These are phyloP conservation scores for Funneliformis caledonium DNA, from an alignment of 371 early-diverging fungal species.

Conservation along the genomic window DNA sequence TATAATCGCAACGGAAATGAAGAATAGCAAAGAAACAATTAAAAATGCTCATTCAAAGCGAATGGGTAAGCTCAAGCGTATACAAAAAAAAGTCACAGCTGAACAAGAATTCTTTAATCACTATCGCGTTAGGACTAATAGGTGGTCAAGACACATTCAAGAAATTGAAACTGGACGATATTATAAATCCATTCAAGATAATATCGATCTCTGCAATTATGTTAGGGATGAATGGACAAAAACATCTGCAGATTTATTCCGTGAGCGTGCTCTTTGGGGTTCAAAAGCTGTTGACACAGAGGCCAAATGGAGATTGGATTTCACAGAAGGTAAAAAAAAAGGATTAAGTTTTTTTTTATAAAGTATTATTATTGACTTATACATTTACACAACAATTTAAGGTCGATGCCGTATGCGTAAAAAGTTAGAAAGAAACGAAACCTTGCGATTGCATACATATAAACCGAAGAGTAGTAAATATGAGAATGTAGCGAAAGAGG, in stretches of 20 bases:
- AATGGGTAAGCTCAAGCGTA: slow-evolving; percentile 59
- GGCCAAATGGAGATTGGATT: slow-evolving; percentile 72
- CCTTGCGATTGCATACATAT: slow-evolving; percentile 47
- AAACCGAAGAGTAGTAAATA: slow-evolving; percentile 54
- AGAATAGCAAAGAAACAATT: slow-evolving; percentile 60
- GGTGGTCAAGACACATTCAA: slow-evolving; percentile 68
- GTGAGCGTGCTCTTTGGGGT: slow-evolving; percentile 74
- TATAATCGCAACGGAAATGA: slow-evolving; percentile 57
- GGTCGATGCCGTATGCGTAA: slow-evolving; percentile 64
- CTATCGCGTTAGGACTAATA: slow-evolving; percentile 58
- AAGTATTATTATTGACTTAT: neutral
- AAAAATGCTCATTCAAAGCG: slow-evolving; percentile 56
- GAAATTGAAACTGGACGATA: slow-evolving; percentile 64
- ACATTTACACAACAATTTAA: neutral
- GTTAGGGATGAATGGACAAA: slow-evolving; percentile 71
- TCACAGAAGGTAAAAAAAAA: slow-evolving; percentile 61
- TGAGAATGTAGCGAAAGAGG: slow-evolving; percentile 42
- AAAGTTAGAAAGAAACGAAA: slow-evolving; percentile 51
- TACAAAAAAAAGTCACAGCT: slow-evolving; percentile 54
- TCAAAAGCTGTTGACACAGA: slow-evolving; percentile 44
- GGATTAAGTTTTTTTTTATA: neutral
- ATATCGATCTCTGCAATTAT: slow-evolving; percentile 64
- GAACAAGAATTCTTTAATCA: slow-evolving; percentile 61
- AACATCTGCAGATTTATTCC: slow-evolving; percentile 54
- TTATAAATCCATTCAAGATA: slow-evolving; percentile 66